Evolutionary conservation across 164 flowering plant genomes (phyloP).

Genomic region (Vitis labrusca): DNA sequence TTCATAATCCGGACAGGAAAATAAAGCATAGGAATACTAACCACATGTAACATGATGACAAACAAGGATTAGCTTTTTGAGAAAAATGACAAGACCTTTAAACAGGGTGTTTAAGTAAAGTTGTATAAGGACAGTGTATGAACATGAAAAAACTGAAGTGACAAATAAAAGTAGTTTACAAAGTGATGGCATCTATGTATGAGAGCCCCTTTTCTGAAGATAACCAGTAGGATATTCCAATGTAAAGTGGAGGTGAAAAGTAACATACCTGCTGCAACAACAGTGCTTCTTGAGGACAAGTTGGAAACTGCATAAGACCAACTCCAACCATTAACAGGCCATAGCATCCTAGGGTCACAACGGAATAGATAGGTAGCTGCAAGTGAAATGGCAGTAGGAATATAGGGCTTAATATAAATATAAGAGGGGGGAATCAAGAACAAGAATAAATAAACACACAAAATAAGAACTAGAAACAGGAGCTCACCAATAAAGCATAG

Average conservation of each 20-base stretch:
- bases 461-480: not conserved
- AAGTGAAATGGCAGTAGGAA: constrained; percentile 8
- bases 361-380: constrained; percentile 79
- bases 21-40: too few relatives aligned
- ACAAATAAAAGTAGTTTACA: too few relatives aligned
- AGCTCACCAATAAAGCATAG: constrained; percentile 81
- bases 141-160: too few relatives aligned
- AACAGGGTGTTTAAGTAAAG: too few relatives aligned
- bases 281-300: constrained; percentile 84
- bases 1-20: too few relatives aligned
- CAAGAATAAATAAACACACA: not conserved
- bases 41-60: too few relatives aligned
- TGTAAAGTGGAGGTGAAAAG: not conserved
- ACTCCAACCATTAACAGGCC: constrained; percentile 93
- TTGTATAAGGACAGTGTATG: too few relatives aligned
- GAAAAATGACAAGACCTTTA: too few relatives aligned
- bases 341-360: constrained; percentile 84
- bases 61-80: too few relatives aligned
- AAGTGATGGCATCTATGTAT: too few relatives aligned
- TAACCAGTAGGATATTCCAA: not conserved
- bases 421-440: not conserved
- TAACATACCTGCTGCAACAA: constrained; percentile 65
- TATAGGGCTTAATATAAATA: not conserved
- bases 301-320: constrained; percentile 64
- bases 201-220: too few relatives aligned